These are phyloP conservation scores for Calonectria pauciramosa DNA, from an alignment of 2,329 filamentous ascomycete species.

Conservation along the genomic window DNA sequence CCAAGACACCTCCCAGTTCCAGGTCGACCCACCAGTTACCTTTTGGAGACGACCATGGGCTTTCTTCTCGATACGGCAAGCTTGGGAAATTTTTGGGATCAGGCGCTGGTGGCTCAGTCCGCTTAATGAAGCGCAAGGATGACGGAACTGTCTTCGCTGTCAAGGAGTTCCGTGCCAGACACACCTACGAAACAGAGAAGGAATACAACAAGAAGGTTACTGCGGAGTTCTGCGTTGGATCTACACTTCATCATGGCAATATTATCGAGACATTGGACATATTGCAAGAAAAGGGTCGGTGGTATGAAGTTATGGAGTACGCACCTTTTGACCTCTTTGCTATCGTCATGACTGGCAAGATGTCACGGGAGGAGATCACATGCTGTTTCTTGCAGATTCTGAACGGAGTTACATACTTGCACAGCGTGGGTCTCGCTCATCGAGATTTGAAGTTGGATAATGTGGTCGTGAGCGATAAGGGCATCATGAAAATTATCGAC, in stretches of 20 bases:
- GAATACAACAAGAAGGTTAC: conserved; percentile 99
- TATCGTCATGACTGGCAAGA: conserved; percentile 98
- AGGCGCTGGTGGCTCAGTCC: conserved; percentile 93
- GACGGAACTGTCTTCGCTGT: conserved; percentile 96
- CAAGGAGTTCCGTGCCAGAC: conserved; percentile 93
- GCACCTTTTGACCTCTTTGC: conserved; percentile 96
- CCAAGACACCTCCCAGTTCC: conserved; percentile 61
- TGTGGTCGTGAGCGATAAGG: conserved; percentile 94
- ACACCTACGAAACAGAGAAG: conserved; percentile 92
- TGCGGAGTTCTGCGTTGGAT: conserved; percentile 97
- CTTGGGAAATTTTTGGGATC: conserved; percentile 94
- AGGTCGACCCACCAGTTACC: conserved; percentile 77
- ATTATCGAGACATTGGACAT: conserved; percentile 99
- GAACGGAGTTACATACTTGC: conserved; percentile 93
- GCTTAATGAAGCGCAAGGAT: conserved; percentile 92
- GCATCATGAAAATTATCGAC: conserved; percentile 99
- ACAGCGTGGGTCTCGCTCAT: conserved; percentile 95
- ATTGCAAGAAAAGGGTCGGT: conserved; percentile 91
- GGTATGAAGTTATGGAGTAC: conserved; percentile 99
- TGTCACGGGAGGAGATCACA: conserved; percentile 90
- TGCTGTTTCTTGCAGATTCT: conserved; percentile 96
- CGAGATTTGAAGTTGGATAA: conserved; percentile 97
- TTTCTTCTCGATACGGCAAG: conserved; percentile 94
- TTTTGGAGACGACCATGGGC: conserved; percentile 93
- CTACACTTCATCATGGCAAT: conserved; percentile 96